Conservation (phyloP, 768 basidiomycete genomes). For the Lepiota brunneoincarnata region DNA sequence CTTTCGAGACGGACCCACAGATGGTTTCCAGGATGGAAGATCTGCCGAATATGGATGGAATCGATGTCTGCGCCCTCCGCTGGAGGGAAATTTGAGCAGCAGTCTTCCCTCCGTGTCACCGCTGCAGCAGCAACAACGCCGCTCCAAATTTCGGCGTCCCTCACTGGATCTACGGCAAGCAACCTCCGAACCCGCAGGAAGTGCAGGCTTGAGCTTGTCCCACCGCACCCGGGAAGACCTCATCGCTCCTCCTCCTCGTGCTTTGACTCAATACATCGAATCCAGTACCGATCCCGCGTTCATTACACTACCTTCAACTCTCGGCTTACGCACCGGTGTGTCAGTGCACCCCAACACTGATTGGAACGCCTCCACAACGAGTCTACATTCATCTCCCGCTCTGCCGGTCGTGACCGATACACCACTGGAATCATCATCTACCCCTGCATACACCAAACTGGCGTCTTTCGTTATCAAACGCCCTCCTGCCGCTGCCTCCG, state of each 20-base stretch:
- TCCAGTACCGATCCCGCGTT: slow-evolving; percentile 47
- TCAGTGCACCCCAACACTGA: slow-evolving; percentile 19
- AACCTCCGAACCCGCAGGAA: slow-evolving; percentile 15
- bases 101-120: slow-evolving; percentile 21
- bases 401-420: slow-evolving; percentile 31
- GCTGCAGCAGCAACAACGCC: slow-evolving; percentile 12
- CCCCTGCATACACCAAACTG: slow-evolving; percentile 62
- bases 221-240: slow-evolving; percentile 51
- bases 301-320: slow-evolving; percentile 66
- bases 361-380: slow-evolving; percentile 22
- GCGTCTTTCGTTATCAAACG: slow-evolving; percentile 41
- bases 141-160: slow-evolving; percentile 33
- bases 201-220: slow-evolving; percentile 49
- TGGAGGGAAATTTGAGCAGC: slow-evolving; percentile 19
- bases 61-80: slow-evolving; percentile 6
- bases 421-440: slow-evolving; percentile 36
- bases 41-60: background rate
- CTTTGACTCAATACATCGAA: slow-evolving; percentile 71
- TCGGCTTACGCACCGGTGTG: slow-evolving; percentile 52
- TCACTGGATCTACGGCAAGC: slow-evolving; percentile 37
- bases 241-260: slow-evolving; percentile 68
- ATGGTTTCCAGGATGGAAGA: slow-evolving; percentile 2
- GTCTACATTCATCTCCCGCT: slow-evolving; percentile 27
- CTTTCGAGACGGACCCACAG: slow-evolving; percentile 31
- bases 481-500: slow-evolving; percentile 25